Evolutionary conservation across 2,329 filamentous ascomycete genomes (phyloP).

Genomic region (Chaetomiaceae sp.): DNA sequence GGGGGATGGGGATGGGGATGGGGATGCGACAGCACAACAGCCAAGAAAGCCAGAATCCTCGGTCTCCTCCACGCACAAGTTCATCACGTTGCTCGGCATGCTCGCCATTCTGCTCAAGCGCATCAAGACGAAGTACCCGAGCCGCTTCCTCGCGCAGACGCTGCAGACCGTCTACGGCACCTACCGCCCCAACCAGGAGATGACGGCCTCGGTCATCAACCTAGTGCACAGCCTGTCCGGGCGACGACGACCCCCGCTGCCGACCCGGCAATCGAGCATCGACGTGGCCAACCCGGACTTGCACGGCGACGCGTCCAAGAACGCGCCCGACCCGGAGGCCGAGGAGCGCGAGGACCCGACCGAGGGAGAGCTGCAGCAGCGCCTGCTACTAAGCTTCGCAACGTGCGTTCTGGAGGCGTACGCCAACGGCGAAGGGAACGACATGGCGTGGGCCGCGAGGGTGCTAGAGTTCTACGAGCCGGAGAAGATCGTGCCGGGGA

Average conservation of each 20-base stretch:
- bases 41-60: conserved; percentile 12
- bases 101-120: conserved; percentile 66
- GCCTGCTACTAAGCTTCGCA: conserved; percentile 68
- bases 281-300: conserved; percentile 49
- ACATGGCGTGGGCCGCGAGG: conserved; percentile 56
- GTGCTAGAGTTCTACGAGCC: conserved; percentile 65
- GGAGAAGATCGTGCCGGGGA: conserved; percentile 54
- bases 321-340: conserved; percentile 57
- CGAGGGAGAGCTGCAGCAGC: conserved; percentile 56
- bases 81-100: conserved; percentile 64
- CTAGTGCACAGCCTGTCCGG: conserved; percentile 64
- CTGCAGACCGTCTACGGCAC: conserved; percentile 63
- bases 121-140: conserved; percentile 71
- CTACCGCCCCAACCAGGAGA: conserved; percentile 59
- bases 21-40: conserved; percentile 28
- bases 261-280: conserved; percentile 52
- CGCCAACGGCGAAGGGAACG: conserved; percentile 54
- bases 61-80: conserved; percentile 39
- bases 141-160: conserved; percentile 71
- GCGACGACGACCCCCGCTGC: conserved; percentile 57
- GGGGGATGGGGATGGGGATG: conserved; percentile 13
- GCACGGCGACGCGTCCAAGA: conserved; percentile 48
- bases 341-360: conserved; percentile 46
- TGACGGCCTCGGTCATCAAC: conserved; percentile 63
- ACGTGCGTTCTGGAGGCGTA: conserved; percentile 72